Evolutionary conservation across 2,329 filamentous ascomycete species (phyloP), one percentile per base, ranked within the genome.

Genomic region (Alternaria tenuissima): DNA sequence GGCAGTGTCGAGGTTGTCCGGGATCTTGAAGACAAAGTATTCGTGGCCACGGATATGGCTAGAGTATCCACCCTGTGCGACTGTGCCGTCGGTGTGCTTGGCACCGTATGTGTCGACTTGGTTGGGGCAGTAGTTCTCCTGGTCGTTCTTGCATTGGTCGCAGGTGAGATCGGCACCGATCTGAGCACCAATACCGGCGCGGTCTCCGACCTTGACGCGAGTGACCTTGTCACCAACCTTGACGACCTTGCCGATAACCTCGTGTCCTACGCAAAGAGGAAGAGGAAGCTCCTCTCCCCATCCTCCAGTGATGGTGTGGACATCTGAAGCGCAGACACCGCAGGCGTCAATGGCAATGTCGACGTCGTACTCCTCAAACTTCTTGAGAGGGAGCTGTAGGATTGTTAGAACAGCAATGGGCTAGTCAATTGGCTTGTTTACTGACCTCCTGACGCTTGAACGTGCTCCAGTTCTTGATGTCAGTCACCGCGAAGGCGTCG

Each of bases 321-420:
- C 73, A 64, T 84, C 82, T 41, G 78, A 81, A 52, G 79, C 81
- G 75, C 83, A 85, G 56, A 85, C 83, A 72, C 78, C 78, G 64
- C 77, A 79, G 20, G 68, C 89, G 67, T 93, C 89, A 72, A 97
- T 90, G 83, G 94, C 91, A 80, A 97, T 87, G 76, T 96, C 93
- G 71, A 97, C 88, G 76, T 97, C 93, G 79, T 92, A 86, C 76
- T 94, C 91, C 66, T 90, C 92, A 76, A 96, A 96, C 18, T 91
- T 91, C 83, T 96, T 95, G 59, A 94, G 88, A 69, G 89, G 86
- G 83, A 92, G 93, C 83, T 94, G 78, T 7, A 7, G 16, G 12
- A 22, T 4, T 51, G 59, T 74, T 30, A 74, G 65, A 36, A 51
- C 41, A 38, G 22, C 16, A 34, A 51, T 26, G 42, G 22, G 47